Percentiles rank a stretch among this genome's conserved stretches.
These are phyloP conservation scores for Suhomyces prunicola DNA, from an alignment of 805 yeast species.

Conservation along the genomic window DNA sequence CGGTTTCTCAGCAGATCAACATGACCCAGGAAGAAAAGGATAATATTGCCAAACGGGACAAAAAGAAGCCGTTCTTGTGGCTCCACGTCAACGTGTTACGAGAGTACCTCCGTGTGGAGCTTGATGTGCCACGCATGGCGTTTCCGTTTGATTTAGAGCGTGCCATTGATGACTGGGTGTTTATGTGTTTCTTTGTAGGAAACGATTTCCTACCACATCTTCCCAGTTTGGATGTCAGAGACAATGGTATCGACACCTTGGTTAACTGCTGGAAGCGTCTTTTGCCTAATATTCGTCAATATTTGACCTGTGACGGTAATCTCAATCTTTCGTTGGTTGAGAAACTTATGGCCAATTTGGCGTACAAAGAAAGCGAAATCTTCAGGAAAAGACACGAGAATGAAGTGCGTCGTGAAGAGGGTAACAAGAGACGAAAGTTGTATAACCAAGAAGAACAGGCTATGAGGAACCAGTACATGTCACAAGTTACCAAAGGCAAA, in stretches of 20 bases:
- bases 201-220: constrained; percentile 97
- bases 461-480: constrained; percentile 41
- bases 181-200: constrained; percentile 97
- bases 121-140: constrained; percentile 64
- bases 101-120: constrained; percentile 83
- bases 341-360: constrained; percentile 58
- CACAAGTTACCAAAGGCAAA: constrained; percentile 65
- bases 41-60: constrained; percentile 39
- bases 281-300: constrained; percentile 65
- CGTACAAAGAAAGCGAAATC: constrained; percentile 73
- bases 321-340: constrained; percentile 78
- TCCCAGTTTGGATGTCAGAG: constrained; percentile 92
- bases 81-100: constrained; percentile 82
- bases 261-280: constrained; percentile 79
- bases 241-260: constrained; percentile 82
- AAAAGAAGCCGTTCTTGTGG: constrained; percentile 88
- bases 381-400: constrained; percentile 65
- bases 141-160: constrained; percentile 86
- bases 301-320: constrained; percentile 86
- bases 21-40: constrained; percentile 60
- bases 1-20: constrained; percentile 47
- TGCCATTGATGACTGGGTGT: constrained; percentile 98
- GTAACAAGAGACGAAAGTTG: constrained; percentile 54
- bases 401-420: constrained; percentile 67
- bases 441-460: constrained; percentile 46